Evolutionary conservation across 208 protist genomes (phyloP).

Genomic region (Naegleria gruberi): DNA sequence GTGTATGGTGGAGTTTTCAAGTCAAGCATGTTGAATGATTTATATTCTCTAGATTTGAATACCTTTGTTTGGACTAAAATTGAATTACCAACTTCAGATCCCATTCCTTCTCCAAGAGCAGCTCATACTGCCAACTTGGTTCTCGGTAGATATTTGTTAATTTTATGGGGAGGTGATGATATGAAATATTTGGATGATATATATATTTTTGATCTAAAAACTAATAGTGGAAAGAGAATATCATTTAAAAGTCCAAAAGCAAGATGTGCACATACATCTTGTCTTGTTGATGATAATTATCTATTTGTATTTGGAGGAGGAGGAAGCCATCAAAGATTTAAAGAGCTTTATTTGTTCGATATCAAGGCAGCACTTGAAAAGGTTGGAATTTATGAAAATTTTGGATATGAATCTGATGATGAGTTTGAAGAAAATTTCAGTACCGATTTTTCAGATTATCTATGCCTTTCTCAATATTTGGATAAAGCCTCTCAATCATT

Average conservation of each 20-base stretch:
- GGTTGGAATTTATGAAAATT: neutral
- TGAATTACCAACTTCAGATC: neutral
- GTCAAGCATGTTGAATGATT: neutral
- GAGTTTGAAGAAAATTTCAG: neutral
- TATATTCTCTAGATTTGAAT: neutral
- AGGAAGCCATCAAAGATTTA: neutral
- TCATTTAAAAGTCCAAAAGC: conserved; percentile 6
- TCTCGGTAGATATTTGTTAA: neutral
- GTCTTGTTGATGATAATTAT: neutral
- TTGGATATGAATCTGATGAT: neutral
- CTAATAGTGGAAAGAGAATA: neutral
- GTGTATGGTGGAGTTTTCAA: neutral
- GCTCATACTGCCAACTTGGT: neutral
- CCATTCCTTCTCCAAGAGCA: neutral
- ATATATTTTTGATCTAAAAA: neutral
- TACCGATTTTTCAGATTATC: neutral
- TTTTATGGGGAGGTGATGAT: conserved; percentile 12
- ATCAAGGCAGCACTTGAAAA: neutral
- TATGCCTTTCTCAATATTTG: neutral
- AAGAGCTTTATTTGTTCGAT: neutral
- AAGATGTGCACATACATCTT: neutral
- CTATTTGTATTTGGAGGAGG: neutral
- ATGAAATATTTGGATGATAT: neutral
- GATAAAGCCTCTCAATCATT: neutral
- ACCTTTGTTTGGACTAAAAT: neutral